Evolutionary conservation across 495 filamentous ascomycete species (phyloP).

Genomic region (Penicillium steckii): DNA sequence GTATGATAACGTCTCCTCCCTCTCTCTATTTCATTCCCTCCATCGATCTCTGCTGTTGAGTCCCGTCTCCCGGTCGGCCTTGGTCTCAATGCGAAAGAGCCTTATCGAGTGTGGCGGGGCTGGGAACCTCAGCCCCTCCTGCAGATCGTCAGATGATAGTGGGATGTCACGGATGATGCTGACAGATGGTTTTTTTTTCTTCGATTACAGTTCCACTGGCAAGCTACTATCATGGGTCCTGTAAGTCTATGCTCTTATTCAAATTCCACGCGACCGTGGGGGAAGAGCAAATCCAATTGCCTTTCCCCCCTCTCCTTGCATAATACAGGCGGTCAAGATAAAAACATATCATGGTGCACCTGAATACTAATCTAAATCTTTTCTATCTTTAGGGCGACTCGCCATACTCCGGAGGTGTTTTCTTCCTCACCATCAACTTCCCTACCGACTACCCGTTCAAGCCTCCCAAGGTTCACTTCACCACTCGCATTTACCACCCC

Average conservation of each 20-base stretch:
- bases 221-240: slow-evolving; percentile 99
- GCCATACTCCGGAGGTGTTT: slow-evolving; percentile 95
- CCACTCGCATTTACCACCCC: slow-evolving; percentile 97
- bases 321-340: background rate
- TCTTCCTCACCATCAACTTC: slow-evolving; percentile 98
- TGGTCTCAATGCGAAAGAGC: background rate
- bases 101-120: slow-evolving; percentile 28
- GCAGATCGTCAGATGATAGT: slow-evolving; percentile 9
- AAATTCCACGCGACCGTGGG: slow-evolving; percentile 6
- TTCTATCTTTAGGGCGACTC: slow-evolving; percentile 67
- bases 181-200: slow-evolving; percentile 13
- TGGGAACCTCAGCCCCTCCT: slow-evolving; percentile 6
- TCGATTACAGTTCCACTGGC: slow-evolving; percentile 88
- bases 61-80: slow-evolving; percentile 10
- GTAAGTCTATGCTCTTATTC: slow-evolving; percentile 57
- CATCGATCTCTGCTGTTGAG: background rate
- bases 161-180: slow-evolving; percentile 14
- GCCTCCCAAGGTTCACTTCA: slow-evolving; percentile 99
- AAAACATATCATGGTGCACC: slow-evolving; percentile 9
- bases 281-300: background rate
- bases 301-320: background rate
- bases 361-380: slow-evolving; percentile 15
- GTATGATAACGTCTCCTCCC: slow-evolving; percentile 64
- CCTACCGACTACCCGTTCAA: slow-evolving; percentile 99
- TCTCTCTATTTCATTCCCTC: slow-evolving; percentile 1